Base-by-base conservation (phyloP, 345 rosid genomes). In the Tarenaya hassleriana region DNA sequence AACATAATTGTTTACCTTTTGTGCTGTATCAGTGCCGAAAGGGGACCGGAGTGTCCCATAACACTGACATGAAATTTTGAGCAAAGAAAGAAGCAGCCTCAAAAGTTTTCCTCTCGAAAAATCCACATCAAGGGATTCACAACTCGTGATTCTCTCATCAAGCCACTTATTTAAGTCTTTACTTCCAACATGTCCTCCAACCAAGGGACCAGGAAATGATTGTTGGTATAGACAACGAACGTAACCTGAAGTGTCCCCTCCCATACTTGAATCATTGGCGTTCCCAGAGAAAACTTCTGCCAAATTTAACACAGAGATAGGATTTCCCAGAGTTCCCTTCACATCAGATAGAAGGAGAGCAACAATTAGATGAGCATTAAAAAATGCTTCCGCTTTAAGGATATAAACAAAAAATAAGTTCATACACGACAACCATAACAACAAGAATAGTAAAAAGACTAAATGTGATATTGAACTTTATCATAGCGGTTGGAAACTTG, bases 1-100 rank as follows among this genome's bases (percentile, higher is more conserved):
- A 58, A 52, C 38, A 29, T 7, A 38, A 14, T 5, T 46, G 38
- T 54, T 70, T 73, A 92, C 96, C 94, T 71, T 83, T 63, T 73
- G 49, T 14, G 72, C 27, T 17, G 66, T 65, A 52, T 94, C 97
- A 43, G 74, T 47, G 41, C 97, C 94, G 50, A 83, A 94, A 67
- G 99, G 88, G 68, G 95, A 83, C 50, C 95, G 79, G 54, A 94
- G 85, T 80, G 88, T 94, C 55, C 97, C 99, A 69, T 94, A 94
- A 74, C 81, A 87, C 73, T 83, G 94, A 67, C 80, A 88, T 48
- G 87, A 88, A 69, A 94, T 75, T 74, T 77, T 88, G 18, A 88
- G 94, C 77, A 94, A 69, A 55, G 91, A 86, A 47, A 94, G 80
- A 55, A 88, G 89, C 77, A 86, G 69, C 69, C 69, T 83, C 64